Evolutionary conservation across 2,329 filamentous ascomycete species (phyloP).

Genomic region (Sporothrix dimorphospora): DNA sequence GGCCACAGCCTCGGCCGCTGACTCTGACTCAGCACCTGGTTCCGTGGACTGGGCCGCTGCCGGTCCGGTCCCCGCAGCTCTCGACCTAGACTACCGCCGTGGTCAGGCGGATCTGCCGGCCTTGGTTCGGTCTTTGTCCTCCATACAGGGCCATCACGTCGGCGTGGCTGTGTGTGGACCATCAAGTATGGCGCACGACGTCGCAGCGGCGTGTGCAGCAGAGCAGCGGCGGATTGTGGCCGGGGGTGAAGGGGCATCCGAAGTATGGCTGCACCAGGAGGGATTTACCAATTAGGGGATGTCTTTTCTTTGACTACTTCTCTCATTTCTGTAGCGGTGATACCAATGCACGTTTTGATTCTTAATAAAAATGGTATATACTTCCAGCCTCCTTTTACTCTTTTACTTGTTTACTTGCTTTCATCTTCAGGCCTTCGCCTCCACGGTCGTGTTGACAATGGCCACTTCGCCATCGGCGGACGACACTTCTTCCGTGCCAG

Average conservation of each 20-base stretch:
- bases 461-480: constrained; percentile 9
- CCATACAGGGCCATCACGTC: background rate
- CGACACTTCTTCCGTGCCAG: background rate
- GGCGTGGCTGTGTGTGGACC: constrained; percentile 28
- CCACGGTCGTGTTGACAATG: background rate
- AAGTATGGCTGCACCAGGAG: constrained; percentile 31
- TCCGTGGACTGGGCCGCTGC: background rate
- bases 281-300: constrained; percentile 20
- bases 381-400: background rate
- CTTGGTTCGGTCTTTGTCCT: background rate
- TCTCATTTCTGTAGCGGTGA: background rate
- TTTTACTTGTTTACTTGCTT: background rate
- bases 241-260: constrained; percentile 1
- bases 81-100: constrained; percentile 32
- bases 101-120: constrained; percentile 3
- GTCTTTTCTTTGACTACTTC: background rate
- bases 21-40: background rate
- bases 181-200: constrained; percentile 27
- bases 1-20: background rate
- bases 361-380: background rate
- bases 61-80: background rate
- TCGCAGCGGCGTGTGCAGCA: background rate
- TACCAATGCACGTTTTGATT: background rate
- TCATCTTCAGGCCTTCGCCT: background rate
- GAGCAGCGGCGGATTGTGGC: constrained; percentile 27